These are phyloP conservation scores for Globisporangium uncinulatum DNA, from an alignment of 352 stramenopile species.

Conservation along the genomic window DNA sequence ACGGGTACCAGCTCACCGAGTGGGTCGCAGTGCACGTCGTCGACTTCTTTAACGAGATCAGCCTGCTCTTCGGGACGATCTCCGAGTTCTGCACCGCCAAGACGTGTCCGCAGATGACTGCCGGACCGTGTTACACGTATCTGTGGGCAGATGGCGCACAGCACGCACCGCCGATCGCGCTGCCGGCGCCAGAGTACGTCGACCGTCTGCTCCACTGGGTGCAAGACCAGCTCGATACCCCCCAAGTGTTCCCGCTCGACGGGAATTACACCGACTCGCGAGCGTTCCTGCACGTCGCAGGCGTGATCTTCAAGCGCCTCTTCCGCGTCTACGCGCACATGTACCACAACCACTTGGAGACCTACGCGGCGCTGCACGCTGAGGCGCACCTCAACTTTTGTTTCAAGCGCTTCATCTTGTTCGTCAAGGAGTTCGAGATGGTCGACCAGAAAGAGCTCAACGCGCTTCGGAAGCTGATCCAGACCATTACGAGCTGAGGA, in stretches of 20 bases:
- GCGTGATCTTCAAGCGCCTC: conserved; percentile 92
- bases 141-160: conserved; percentile 72
- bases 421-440: conserved; percentile 91
- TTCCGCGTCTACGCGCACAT: conserved; percentile 97
- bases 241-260: conserved; percentile 43
- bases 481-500: conserved; percentile 17
- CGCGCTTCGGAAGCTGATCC: conserved; percentile 91
- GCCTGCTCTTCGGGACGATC: conserved; percentile 86
- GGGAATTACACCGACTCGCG: conserved; percentile 16
- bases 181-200: conserved; percentile 84
- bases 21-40: conserved; percentile 77
- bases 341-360: conserved; percentile 93
- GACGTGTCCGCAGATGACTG: conserved; percentile 68
- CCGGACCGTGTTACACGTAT: conserved; percentile 84
- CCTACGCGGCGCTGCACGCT: conserved; percentile 88
- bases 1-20: conserved; percentile 53
- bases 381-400: conserved; percentile 94
- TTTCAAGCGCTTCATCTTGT: conserved; percentile 98
- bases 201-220: conserved; percentile 84
- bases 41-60: conserved; percentile 94
- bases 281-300: conserved; percentile 48
- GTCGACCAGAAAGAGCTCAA: conserved; percentile 93
- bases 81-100: conserved; percentile 70
- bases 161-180: conserved; percentile 34
- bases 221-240: conserved; percentile 76